These are phyloP conservation scores for Anthoceros angustus DNA, from an alignment of 225 moss, liverwort and hornwort species.

Conservation along the genomic window DNA sequence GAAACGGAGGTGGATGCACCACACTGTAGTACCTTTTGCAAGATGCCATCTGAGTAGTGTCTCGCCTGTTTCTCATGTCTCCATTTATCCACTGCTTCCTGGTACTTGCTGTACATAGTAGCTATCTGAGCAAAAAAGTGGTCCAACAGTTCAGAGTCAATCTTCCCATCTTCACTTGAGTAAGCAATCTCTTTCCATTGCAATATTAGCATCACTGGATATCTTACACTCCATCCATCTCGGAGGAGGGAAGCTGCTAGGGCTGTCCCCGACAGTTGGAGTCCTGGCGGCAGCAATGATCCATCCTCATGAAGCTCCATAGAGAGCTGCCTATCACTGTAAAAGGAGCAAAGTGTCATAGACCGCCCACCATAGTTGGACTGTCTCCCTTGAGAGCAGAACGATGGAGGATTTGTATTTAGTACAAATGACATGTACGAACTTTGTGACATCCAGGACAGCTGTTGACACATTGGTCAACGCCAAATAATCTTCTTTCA, in stretches of 20 bases:
- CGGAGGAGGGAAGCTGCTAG: slow-evolving; percentile 93
- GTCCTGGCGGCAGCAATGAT: slow-evolving; percentile 39
- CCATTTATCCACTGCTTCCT: slow-evolving; percentile 97
- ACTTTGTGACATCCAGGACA: slow-evolving; percentile 1
- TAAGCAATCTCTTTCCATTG: neutral
- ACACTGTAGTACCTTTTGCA: slow-evolving; percentile 44
- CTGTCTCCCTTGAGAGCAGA: no score
- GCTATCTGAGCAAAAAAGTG: slow-evolving; percentile 36
- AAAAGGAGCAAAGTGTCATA: neutral
- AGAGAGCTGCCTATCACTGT: slow-evolving; percentile 55
- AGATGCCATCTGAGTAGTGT: slow-evolving; percentile 54
- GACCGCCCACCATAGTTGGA: neutral
- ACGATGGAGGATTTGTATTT: no score
- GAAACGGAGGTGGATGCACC: neutral
- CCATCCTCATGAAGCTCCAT: slow-evolving; percentile 80
- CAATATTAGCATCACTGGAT: neutral
- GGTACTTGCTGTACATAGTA: slow-evolving; percentile 91
- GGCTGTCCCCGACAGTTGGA: slow-evolving; percentile 80
- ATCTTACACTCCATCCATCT: slow-evolving; percentile 95
- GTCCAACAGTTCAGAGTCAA: neutral
- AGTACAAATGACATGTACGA: neutral
- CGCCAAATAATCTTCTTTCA: neutral
- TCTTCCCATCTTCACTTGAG: neutral
- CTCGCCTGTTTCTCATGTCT: slow-evolving; percentile 96
- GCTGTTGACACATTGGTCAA: neutral